Base-by-base conservation (phyloP, 192 early-diverging fungal genomes). In the Phlyctochytrium bullatum region DNA sequence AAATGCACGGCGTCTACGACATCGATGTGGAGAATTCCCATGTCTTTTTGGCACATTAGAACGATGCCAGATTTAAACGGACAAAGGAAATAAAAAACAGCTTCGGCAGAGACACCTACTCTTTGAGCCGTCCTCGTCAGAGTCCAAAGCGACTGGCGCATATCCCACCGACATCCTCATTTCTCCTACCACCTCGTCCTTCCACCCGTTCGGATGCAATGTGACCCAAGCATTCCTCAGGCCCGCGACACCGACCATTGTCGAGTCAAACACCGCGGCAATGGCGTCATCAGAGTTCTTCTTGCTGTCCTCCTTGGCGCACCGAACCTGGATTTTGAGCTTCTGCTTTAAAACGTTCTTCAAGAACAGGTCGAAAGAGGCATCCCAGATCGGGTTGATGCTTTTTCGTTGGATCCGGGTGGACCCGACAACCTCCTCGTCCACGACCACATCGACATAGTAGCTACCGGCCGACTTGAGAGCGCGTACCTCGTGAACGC, bases 1-100 rank as follows among this genome's bases (percentile, higher is more conserved):
- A 88, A 35, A n/a, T 80, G 72, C 52, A 66, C 73, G 6, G 88
- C 88, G 17, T 73, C 71, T 1, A 86, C 10, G 2, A 91, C 34
- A 52, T 83, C 82, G 33, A 76, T 57, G 51, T 77, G 69, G 2
- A 84, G 54, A 27, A 77, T 74, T 20, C 78, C 82, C 34, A 61
- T 54, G 58, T 71, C 78, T 79, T 56, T 14, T 23, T 50, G 47
- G n/a, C n/a, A n/a, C n/a, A n/a, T n/a, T n/a, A n/a, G n/a, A n/a
- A 34, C 2, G 57, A 67, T 28, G 23, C 2, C 20, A 14, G 16
- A 61, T 24, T 24, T 24, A 35, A 69, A 24, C 6, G 34, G n/a
- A n/a, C n/a, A n/a, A n/a, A n/a, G n/a, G n/a, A n/a, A n/a, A n/a
- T n/a, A n/a, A n/a, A n/a, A n/a, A n/a, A n/a, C n/a, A n/a, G n/a